phyloP scores from a whole-genome alignment of 2,329 filamentous ascomycete genomes.

The Phialophora verrucosa region DNA sequence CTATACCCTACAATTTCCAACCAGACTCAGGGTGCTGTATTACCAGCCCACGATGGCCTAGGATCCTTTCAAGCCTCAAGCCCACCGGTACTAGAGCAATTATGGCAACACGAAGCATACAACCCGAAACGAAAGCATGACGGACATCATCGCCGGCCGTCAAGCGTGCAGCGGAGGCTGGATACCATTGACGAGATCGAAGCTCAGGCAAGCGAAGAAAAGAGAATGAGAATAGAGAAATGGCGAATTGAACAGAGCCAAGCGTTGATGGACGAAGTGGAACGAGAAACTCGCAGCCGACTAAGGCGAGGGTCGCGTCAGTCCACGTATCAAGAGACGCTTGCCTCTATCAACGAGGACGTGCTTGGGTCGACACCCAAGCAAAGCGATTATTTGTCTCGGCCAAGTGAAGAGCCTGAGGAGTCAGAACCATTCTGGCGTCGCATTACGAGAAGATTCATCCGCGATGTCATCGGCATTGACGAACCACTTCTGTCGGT shows the following conservation, averaged over 20 bases:
- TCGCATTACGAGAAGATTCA: slow-evolving; percentile 81
- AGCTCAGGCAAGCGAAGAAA: slow-evolving; percentile 70
- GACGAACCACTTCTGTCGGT: slow-evolving; percentile 84
- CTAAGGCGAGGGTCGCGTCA: slow-evolving; percentile 49
- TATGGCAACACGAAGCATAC: slow-evolving; percentile 87
- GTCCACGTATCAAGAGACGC: slow-evolving; percentile 28
- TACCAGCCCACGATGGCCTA: slow-evolving; percentile 91
- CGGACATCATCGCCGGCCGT: slow-evolving; percentile 56
- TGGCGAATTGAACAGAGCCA: slow-evolving; percentile 93
- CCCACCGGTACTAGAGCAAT: slow-evolving; percentile 73
- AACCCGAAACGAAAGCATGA: slow-evolving; percentile 70
- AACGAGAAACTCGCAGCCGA: slow-evolving; percentile 77
- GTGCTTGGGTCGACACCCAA: slow-evolving; percentile 38
- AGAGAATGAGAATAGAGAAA: slow-evolving; percentile 81
- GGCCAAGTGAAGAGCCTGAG: slow-evolving; percentile 45
- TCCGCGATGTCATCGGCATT: slow-evolving; percentile 87
- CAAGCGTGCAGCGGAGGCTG: slow-evolving; percentile 63
- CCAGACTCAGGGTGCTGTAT: slow-evolving; percentile 65
- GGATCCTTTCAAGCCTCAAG: slow-evolving; percentile 77
- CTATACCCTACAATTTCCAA: slow-evolving; percentile 50
- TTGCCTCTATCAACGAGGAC: slow-evolving; percentile 32
- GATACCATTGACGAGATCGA: slow-evolving; percentile 63
- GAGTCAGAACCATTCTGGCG: slow-evolving; percentile 75
- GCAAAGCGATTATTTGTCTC: slow-evolving; percentile 37
- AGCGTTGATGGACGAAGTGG: slow-evolving; percentile 84